Evolutionary conservation across 495 filamentous ascomycete species (phyloP).

Genomic region (Letharia columbiana): DNA sequence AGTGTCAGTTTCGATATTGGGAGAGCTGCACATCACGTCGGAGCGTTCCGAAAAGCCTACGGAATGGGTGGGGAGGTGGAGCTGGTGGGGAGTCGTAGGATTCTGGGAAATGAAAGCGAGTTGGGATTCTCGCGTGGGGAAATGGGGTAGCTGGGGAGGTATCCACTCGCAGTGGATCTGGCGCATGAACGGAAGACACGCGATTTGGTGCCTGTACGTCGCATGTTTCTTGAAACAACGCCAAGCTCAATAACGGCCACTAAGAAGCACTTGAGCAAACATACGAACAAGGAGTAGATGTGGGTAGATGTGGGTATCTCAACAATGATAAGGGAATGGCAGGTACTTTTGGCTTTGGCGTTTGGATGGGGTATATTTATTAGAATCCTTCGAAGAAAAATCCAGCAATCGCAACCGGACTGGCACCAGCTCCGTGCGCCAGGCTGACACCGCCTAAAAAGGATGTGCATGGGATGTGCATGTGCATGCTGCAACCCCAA

Average conservation of each 20-base stretch:
- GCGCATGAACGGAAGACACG: neutral
- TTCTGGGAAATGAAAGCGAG: neutral
- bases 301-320: neutral
- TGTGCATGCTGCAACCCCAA: too few relatives aligned
- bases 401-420: neutral
- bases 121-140: neutral
- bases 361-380: neutral
- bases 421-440: neutral
- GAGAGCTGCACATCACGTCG: neutral
- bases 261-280: neutral
- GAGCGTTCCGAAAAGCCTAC: neutral
- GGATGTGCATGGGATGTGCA: neutral
- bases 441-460: neutral
- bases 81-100: neutral
- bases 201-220: neutral
- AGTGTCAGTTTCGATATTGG: neutral
- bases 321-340: neutral
- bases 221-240: neutral
- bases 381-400: neutral
- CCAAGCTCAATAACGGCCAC: neutral
- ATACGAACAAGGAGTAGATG: neutral
- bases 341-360: neutral
- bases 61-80: neutral
- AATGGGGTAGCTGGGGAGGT: neutral
- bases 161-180: neutral